A percentile compares a stretch with the other conserved stretches of the same genome.
phyloP scores from a whole-genome alignment of 306 rosid species.

The Medicago ruthenica region DNA sequence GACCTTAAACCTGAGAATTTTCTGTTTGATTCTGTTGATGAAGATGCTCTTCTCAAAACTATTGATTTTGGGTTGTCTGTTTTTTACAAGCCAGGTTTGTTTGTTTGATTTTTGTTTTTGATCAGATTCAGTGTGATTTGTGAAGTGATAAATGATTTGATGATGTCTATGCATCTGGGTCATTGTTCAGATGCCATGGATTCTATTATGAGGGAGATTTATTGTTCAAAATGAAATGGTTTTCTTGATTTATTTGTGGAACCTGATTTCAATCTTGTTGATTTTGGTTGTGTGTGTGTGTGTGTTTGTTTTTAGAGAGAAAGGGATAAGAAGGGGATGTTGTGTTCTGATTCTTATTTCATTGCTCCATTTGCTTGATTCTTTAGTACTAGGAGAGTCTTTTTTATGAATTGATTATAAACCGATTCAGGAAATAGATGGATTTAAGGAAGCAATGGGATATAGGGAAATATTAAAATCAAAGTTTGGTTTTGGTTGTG shows the following conservation, averaged over 20 bases:
- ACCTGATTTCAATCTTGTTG: neutral
- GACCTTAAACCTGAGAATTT: constrained; percentile 69
- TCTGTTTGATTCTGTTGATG: constrained; percentile 56
- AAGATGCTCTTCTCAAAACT: constrained; percentile 62
- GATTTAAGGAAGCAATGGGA: neutral
- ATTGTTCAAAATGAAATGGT: neutral
- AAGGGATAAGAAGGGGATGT: neutral
- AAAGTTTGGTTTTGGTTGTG: neutral
- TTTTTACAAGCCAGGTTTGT: constrained; percentile 60
- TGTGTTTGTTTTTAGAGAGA: neutral
- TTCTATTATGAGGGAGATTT: neutral
- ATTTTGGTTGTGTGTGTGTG: constrained; percentile 25
- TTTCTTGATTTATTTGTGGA: constrained; percentile 1
- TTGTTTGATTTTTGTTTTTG: constrained; percentile 2
- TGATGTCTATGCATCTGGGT: constrained; percentile 16
- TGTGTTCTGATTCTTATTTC: neutral
- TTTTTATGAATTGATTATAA: neutral
- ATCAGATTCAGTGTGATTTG: constrained; percentile 8
- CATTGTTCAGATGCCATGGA: neutral
- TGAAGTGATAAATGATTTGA: neutral
- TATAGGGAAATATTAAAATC: constrained; percentile 16
- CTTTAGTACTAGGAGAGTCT: neutral
- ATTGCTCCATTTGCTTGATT: constrained; percentile 10
- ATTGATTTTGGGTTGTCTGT: constrained; percentile 65
- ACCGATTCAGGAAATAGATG: neutral